Conservation (phyloP, 768 basidiomycete genomes). For the Lepiota subincarnata region DNA sequence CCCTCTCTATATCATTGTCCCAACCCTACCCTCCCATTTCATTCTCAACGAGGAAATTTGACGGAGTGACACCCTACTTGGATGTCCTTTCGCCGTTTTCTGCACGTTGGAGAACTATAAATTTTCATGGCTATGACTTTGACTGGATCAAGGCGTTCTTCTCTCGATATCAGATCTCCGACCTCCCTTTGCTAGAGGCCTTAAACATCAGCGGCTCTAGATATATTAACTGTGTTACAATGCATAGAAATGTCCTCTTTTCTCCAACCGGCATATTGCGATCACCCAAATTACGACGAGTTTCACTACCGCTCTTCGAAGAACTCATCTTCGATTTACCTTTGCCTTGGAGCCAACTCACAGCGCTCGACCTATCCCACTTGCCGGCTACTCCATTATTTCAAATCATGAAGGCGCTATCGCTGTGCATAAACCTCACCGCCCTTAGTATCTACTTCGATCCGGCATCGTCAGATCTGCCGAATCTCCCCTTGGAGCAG, state of each 20-base stretch:
- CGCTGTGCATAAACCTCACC: not conserved
- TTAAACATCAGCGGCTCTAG: not conserved
- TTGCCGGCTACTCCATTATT: not conserved
- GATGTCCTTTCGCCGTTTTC: not conserved
- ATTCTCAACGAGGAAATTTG: not conserved
- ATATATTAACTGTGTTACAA: not conserved
- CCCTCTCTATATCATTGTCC: slow-evolving; percentile 1
- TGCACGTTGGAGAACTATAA: not conserved
- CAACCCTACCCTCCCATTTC: no score
- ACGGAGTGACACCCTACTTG: not conserved
- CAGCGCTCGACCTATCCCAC: not conserved
- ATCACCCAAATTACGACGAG: not conserved
- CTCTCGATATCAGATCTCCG: not conserved
- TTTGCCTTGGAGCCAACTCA: not conserved
- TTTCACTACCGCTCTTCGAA: not conserved
- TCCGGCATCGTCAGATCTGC: not conserved
- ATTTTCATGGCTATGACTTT: not conserved
- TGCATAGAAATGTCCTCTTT: not conserved
- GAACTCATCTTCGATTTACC: not conserved
- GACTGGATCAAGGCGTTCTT: not conserved
- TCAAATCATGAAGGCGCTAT: not conserved
- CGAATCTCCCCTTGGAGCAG: not conserved
- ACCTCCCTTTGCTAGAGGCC: slow-evolving; percentile 1
- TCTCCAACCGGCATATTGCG: not conserved
- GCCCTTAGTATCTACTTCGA: not conserved